Percentiles rank a stretch among this genome's conserved stretches.
Evolutionary conservation across 2,329 filamentous ascomycete genomes (phyloP).

Genomic region (Penicillium psychrosexuale): DNA sequence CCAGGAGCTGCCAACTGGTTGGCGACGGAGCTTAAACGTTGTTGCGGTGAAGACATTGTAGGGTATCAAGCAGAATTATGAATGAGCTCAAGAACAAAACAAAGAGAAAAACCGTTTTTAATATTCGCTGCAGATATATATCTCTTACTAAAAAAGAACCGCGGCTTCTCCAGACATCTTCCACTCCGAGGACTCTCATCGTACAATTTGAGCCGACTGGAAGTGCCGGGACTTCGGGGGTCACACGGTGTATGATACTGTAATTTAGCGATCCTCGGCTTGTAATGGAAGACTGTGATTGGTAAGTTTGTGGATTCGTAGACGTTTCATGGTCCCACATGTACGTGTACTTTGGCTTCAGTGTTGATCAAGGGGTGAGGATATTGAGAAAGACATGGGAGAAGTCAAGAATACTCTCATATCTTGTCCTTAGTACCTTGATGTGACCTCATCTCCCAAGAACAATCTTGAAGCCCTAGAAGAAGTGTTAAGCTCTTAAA

Average conservation of each 20-base stretch:
- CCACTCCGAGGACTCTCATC: not conserved
- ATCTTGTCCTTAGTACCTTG: not conserved
- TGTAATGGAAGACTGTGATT: not conserved
- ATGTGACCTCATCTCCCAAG: not conserved
- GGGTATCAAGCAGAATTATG: not conserved
- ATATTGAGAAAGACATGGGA: not conserved
- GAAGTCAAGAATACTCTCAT: not conserved
- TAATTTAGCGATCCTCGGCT: slow-evolving; percentile 25
- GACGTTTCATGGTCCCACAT: not conserved
- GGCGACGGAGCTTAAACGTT: slow-evolving; percentile 42
- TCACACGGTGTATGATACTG: slow-evolving; percentile 28
- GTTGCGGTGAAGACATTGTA: slow-evolving; percentile 40
- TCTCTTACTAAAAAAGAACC: slow-evolving; percentile 23
- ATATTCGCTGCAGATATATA: not conserved
- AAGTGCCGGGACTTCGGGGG: slow-evolving; percentile 24
- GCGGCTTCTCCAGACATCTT: slow-evolving; percentile 3
- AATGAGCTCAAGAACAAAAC: not conserved
- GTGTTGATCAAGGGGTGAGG: not conserved
- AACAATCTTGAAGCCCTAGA: too few species aligned
- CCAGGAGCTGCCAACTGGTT: slow-evolving; percentile 37
- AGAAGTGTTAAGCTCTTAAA: not conserved
- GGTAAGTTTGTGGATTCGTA: not conserved
- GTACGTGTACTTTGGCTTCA: not conserved
- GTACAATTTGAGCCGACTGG: slow-evolving; percentile 18
- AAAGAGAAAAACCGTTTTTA: slow-evolving; percentile 8